These are phyloP conservation scores for Trebouxia sp. DNA, from an alignment of 139 green algal genomes.

Conservation along the genomic window DNA sequence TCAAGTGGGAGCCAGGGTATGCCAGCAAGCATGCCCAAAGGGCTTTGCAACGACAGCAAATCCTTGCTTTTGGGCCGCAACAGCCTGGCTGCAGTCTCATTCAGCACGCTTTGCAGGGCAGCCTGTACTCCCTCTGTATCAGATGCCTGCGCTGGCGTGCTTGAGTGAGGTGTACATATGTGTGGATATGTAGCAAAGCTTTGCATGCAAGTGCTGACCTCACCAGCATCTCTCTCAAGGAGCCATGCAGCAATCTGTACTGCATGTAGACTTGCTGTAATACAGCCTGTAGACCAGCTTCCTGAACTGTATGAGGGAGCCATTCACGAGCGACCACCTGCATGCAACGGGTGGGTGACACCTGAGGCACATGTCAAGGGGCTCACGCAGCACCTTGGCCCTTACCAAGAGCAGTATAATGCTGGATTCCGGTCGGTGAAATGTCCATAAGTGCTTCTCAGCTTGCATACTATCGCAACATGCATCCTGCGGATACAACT, in stretches of 20 bases:
- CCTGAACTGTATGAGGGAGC: not conserved
- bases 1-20: not conserved
- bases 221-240: slow-evolving; percentile 35
- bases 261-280: slow-evolving; percentile 40
- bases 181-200: no score
- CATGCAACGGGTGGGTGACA: not conserved
- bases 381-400: not conserved
- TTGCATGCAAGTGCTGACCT: not conserved
- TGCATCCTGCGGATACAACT: not conserved
- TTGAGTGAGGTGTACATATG: no score
- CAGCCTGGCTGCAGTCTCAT: slow-evolving; percentile 17
- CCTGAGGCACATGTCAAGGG: not conserved
- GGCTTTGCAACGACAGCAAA: not conserved
- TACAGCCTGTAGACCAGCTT: slow-evolving; percentile 30
- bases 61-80: not conserved
- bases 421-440: slow-evolving; percentile 35
- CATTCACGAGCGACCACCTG: not conserved
- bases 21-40: not conserved
- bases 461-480: slow-evolving; percentile 40
- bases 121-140: not conserved
- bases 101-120: not conserved
- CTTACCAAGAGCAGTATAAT: slow-evolving; percentile 43
- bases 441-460: slow-evolving; percentile 35
- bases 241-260: slow-evolving; percentile 32
- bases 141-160: not conserved